Percentiles rank a stretch among this genome's conserved stretches.
Evolutionary conservation across 164 flowering plant genomes (phyloP).

Genomic region (Santalum album): DNA sequence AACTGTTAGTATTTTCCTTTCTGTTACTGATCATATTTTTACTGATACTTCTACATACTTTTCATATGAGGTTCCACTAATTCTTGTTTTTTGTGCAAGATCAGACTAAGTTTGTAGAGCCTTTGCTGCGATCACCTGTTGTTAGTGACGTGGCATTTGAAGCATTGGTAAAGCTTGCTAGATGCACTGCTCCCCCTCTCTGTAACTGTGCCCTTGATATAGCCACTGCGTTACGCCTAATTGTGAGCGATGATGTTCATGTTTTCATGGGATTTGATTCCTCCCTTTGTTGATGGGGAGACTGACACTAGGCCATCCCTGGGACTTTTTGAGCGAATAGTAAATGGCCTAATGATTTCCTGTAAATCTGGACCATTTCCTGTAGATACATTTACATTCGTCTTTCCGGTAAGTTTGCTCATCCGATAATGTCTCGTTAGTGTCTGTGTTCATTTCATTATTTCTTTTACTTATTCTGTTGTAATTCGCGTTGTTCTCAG

Average conservation of each 20-base stretch:
- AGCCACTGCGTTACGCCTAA: constrained; percentile 83
- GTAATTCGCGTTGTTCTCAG: constrained; percentile 25
- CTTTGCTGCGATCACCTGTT: constrained; percentile 68
- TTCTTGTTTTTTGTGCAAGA: not conserved
- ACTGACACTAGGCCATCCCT: constrained; percentile 30
- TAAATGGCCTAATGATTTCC: constrained; percentile 54
- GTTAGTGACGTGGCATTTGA: constrained; percentile 89
- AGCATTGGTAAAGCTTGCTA: constrained; percentile 72
- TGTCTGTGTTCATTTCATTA: not conserved
- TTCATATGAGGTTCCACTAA: not conserved
- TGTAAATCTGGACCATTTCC: constrained; percentile 94
- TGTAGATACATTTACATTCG: constrained; percentile 76
- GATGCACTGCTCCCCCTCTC: constrained; percentile 76
- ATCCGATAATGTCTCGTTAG: too few relatives aligned
- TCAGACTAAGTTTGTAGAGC: constrained; percentile 78
- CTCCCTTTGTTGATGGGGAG: constrained; percentile 38
- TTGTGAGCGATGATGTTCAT: constrained; percentile 45
- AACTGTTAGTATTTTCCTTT: too few relatives aligned
- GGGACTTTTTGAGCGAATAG: constrained; percentile 72
- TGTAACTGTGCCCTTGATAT: constrained; percentile 88
- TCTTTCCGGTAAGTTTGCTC: constrained; percentile 67
- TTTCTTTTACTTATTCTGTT: constrained; percentile 1
- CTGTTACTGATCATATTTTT: too few relatives aligned
- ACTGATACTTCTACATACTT: too few relatives aligned
- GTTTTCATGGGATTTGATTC: constrained; percentile 40